Base-by-base conservation (phyloP, 805 yeast genomes). In the Pichia gijzeniarum region DNA sequence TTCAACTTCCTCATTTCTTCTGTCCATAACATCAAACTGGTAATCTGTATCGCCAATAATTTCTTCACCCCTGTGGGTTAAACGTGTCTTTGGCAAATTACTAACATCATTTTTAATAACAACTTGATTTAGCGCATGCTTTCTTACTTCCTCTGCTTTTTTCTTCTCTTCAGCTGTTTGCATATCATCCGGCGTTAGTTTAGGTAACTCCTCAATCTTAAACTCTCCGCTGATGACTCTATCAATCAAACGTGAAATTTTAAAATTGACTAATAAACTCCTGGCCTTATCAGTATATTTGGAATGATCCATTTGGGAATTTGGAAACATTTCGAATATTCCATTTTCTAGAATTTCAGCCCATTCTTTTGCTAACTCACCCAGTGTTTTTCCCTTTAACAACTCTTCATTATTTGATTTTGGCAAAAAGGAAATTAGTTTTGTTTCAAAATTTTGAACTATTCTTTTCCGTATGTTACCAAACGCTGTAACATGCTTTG, bases 51-150 rank as follows among this genome's bases (percentile, higher is more conserved):
- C 49, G 35, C 84, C 95, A 5, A 86, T 72, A n/a, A 85, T 61
- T 57, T 85, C 90, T 50, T 89, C 95, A 21, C 96, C 96, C 61
- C 84, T 85, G 60, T 88, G 95, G 3, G 96, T 86, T 55, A 88
- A 73, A 53, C 87, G 72, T 52, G 86, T 77, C 38, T 80, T 73
- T 14, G 49, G 48, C 16, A 88, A 88, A 28, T 71, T 77, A 43
- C 57, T 58, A 31, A 52, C 39, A 1, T 48, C 55, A 30, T 49
- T 53, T 36, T 80, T 80, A 41, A 89, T 65, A 13, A 89, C 84
- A 16, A 85, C 73, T 45, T 83, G 80, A 25, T 79, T 71, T 44
- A 85, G 77, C 30, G 82, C 76, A 60, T 85, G 85, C 48, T 76
- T 77, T 42, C 83, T 76, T 10, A 85, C 86, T 40, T 77, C 76